Evolutionary conservation across 345 rosid species (phyloP).

Genomic region (Bruguiera parviflora): DNA sequence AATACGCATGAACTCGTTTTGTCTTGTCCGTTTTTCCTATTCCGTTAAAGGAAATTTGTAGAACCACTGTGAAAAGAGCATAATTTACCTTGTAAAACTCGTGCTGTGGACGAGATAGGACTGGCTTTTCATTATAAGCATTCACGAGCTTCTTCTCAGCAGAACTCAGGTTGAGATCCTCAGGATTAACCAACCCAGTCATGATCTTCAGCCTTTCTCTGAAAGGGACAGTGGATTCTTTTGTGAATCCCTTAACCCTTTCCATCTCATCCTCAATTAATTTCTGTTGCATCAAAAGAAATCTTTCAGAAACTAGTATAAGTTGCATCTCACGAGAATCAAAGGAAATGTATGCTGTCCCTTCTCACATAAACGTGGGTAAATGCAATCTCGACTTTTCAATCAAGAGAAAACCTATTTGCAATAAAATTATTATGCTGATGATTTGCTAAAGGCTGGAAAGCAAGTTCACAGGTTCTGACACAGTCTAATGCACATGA

Average conservation of each 20-base stretch:
- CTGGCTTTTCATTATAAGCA: slow-evolving; percentile 89
- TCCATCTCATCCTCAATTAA: slow-evolving; percentile 82
- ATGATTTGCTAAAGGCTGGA: too few species aligned
- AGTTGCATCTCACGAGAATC: neutral
- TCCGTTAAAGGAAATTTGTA: neutral
- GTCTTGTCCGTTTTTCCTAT: too few species aligned
- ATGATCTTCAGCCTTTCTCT: slow-evolving; percentile 90
- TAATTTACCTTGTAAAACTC: slow-evolving; percentile 56
- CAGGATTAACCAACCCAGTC: slow-evolving; percentile 80
- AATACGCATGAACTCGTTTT: too few species aligned
- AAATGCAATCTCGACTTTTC: too few species aligned
- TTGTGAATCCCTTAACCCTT: slow-evolving; percentile 76
- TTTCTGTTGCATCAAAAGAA: slow-evolving; percentile 42
- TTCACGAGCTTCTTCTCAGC: slow-evolving; percentile 76
- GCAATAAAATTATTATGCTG: too few species aligned
- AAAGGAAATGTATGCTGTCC: neutral
- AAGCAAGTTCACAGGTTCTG: too few species aligned
- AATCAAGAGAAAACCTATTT: too few species aligned
- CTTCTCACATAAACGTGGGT: neutral
- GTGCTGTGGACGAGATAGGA: slow-evolving; percentile 97
- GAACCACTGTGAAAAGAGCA: neutral
- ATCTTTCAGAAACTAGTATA: neutral
- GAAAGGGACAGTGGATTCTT: slow-evolving; percentile 64
- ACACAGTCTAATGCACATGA: too few species aligned
- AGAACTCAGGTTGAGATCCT: slow-evolving; percentile 70